Evolutionary conservation across 192 early-diverging fungal genomes (phyloP), one percentile per base, ranked within the genome.

Genomic region (Gaertneriomyces sp.): DNA sequence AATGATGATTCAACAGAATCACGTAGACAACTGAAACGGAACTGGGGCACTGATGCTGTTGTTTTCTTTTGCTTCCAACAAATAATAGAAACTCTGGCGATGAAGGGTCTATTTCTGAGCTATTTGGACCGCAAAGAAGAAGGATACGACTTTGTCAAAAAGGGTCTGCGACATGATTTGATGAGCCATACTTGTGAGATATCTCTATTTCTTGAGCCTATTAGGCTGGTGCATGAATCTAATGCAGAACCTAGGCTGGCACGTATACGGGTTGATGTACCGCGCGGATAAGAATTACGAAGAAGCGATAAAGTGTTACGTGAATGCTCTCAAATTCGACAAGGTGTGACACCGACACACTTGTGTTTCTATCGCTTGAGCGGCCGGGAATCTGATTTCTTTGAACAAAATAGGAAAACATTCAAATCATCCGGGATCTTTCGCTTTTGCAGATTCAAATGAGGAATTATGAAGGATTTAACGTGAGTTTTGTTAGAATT

Each of bases 41-140:
- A 57, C 45, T 16, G 55, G 11, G 14, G 16, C 55, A 57, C 16
- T 14, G 55, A 25, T 61, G 14, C 60, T 52, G 43, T 14, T 4
- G 4, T 52, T 45, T 5, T 11, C 8, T 25, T 57, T 20, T 39
- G 38, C 47, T 49, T n/a, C 12, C 47, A 17, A 0, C 47, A 33
- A 33, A 33, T 33, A 2, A 51, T 63, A 86, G 96, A 99, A 72
- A 93, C 96, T 2, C 79, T 93, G 63, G 92, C 95, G 4, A 87
- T 99, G 86, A 96, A 94, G 69, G 94, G 94, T 14, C 80, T 99
- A 58, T 96, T 99, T 73, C 76, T 91, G 58, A 86, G 89, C 65
- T 82, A 92, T 63, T 68, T 97, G 76, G 93, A 95, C 53, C 89
- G 91, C 72, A 93, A 90, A 69, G 91, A 94, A 33, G 94, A 99